These are phyloP conservation scores for Yarrowia keelungensis DNA, from an alignment of 805 yeast genomes.

Conservation along the genomic window DNA sequence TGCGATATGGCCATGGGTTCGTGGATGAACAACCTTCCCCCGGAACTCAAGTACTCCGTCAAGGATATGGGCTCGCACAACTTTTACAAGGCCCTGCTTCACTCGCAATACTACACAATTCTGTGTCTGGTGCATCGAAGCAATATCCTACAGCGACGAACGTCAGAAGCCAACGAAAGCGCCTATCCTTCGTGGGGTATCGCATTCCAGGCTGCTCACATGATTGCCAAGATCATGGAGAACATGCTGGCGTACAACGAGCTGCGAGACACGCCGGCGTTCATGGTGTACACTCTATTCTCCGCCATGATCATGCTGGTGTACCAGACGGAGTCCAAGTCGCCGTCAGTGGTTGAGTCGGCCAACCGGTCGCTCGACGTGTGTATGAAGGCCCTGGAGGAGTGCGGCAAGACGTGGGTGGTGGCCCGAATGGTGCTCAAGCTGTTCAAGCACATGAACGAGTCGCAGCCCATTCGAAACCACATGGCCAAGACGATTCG, in stretches of 20 bases:
- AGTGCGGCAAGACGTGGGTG: conserved; percentile 60
- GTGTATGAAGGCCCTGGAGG: conserved; percentile 51
- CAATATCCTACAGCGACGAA: conserved; percentile 55
- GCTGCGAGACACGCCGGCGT: conserved; percentile 62
- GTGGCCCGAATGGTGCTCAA: conserved; percentile 60
- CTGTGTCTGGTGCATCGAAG: conserved; percentile 74
- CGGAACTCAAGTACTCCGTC: conserved; percentile 66
- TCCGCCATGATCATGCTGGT: conserved; percentile 73
- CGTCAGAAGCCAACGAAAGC: conserved; percentile 40
- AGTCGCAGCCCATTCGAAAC: conserved; percentile 40
- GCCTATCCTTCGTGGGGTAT: conserved; percentile 77
- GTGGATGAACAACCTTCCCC: conserved; percentile 74
- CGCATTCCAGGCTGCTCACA: conserved; percentile 80
- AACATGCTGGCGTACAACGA: conserved; percentile 60
- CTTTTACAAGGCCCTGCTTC: conserved; percentile 64
- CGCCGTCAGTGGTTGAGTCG: conserved; percentile 50
- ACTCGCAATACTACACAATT: conserved; percentile 75
- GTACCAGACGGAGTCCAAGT: conserved; percentile 63
- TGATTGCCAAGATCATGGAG: conserved; percentile 69
- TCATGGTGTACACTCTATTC: conserved; percentile 63
- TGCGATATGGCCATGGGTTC: conserved; percentile 79
- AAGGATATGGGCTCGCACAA: conserved; percentile 61
- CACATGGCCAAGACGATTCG: conserved; percentile 38
- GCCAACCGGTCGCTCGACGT: conserved; percentile 51
- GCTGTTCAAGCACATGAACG: conserved; percentile 55